A percentile compares a stretch with the other conserved stretches of the same genome.
phyloP scores from a whole-genome alignment of 306 rosid species.

The Senna tora region DNA sequence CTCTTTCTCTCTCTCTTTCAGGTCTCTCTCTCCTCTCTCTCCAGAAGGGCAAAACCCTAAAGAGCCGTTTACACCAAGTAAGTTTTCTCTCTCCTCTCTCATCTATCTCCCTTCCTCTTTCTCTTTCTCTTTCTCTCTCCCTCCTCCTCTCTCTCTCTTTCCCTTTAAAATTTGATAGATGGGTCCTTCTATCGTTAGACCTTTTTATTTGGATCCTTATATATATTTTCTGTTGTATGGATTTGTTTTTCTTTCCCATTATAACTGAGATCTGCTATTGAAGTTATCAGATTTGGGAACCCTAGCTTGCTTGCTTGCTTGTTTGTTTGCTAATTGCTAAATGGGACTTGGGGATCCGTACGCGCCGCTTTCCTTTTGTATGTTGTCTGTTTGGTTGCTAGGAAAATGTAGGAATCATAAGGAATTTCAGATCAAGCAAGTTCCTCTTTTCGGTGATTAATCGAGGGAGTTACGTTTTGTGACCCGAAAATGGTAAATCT shows the following conservation, averaged over 20 bases:
- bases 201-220: constrained; percentile 54
- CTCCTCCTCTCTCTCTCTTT: constrained; percentile 32
- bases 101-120: constrained; percentile 40
- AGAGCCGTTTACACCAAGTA: constrained; percentile 99
- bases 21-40: constrained; percentile 71
- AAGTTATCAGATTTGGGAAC: constrained; percentile 38
- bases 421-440: constrained; percentile 42
- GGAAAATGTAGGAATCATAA: constrained; percentile 43
- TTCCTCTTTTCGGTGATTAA: constrained; percentile 41
- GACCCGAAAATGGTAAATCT: constrained; percentile 30
- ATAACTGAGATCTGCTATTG: constrained; percentile 44
- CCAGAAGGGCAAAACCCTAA: constrained; percentile 99
- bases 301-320: constrained; percentile 17
- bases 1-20: constrained; percentile 60
- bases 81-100: constrained; percentile 81
- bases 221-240: constrained; percentile 39
- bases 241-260: constrained; percentile 31
- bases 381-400: constrained; percentile 28
- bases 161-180: constrained; percentile 71
- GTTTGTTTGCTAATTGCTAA: not conserved
- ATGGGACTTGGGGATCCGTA: constrained; percentile 50
- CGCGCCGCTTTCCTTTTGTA: not conserved
- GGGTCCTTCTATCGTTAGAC: constrained; percentile 76
- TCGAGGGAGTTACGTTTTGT: constrained; percentile 27
- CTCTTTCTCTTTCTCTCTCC: constrained; percentile 41